Evolutionary conservation across 2,329 filamentous ascomycete species (phyloP), one percentile per base, ranked within the genome.

Genomic region (Didymella segeticola): DNA sequence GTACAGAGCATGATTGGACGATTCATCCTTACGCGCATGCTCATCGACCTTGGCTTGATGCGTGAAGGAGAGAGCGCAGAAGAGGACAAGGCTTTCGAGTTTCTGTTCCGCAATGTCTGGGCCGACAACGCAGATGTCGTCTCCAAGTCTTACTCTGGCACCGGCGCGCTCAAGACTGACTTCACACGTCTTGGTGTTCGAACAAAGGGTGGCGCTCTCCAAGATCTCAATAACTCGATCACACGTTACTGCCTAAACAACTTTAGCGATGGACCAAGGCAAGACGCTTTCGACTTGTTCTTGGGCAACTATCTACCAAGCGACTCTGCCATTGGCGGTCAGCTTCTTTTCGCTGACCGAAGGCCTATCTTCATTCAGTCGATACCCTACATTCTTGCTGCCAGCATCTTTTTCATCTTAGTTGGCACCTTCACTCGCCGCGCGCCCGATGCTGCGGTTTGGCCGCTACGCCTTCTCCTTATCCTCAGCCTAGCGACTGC

Each of bases 91-190:
- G 85, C 83, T 1, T 99, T 99, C 72, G 93, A 97, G 75, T 82
- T 89, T 66, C 80, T 98, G 53, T 99, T 98, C 85, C 91, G 95
- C 63, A 98, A 98, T 75, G 82, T 98, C 14, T 99, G 95, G 95
- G 95, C 95, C 25, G 95, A 99, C 77, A 99, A 99, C 69, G 95
- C 96, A 50, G 95, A 99, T 73, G 89, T 96, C 20, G 93, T 99
- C 27, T 96, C 93, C 15, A 89, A 86, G 63, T 88, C 91, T 0
- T 99, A 99, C 76, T 95, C 95, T 1, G 95, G 95, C 49, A 99
- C 96, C 0, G 96, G 95, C 3, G 95, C 95, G 45, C 86, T 99
- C 79, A 99, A 99, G 83, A 99, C 95, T 0, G 96, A 99, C 73
- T 91, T 98, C 67, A 99, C 95, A 2, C 88, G 95, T n/a, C 91